phyloP scores from a whole-genome alignment of 208 protist genomes.

The Trichomonas tenax region DNA sequence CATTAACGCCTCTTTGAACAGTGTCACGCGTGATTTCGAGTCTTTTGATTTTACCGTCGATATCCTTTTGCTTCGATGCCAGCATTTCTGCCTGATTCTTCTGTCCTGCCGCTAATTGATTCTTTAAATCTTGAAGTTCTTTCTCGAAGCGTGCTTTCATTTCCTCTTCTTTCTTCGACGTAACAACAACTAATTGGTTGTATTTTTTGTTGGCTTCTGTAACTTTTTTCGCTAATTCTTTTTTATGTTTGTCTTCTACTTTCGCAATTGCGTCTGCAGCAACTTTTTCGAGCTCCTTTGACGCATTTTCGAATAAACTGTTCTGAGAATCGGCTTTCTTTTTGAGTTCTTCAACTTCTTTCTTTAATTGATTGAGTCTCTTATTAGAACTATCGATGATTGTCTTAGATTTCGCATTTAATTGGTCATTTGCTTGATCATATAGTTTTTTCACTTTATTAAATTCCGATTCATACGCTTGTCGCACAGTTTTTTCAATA shows the following conservation, averaged over 20 bases:
- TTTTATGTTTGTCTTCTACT: conserved; percentile 1
- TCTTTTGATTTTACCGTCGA: neutral
- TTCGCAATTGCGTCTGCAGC: neutral
- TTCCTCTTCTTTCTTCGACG: neutral
- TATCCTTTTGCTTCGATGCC: neutral
- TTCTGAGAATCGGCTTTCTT: neutral
- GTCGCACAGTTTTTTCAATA: neutral
- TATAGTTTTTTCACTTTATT: neutral
- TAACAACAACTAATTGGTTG: neutral
- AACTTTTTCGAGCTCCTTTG: neutral
- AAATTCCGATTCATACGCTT: conserved; percentile 15
- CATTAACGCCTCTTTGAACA: neutral
- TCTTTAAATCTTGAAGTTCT: neutral
- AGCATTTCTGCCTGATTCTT: neutral
- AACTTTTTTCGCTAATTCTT: neutral
- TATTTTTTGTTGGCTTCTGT: conserved; percentile 18
- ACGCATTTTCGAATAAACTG: neutral
- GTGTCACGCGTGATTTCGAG: neutral
- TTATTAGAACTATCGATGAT: neutral
- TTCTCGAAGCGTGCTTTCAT: neutral
- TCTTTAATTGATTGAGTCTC: neutral
- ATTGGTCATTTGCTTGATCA: neutral
- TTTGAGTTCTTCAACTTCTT: neutral
- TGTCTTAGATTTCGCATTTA: neutral
- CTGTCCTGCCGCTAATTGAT: neutral